A percentile compares a stretch with the other conserved stretches of the same genome.
Evolutionary conservation across 192 early-diverging fungal species (phyloP).

Genomic region (Backusella sp.): DNA sequence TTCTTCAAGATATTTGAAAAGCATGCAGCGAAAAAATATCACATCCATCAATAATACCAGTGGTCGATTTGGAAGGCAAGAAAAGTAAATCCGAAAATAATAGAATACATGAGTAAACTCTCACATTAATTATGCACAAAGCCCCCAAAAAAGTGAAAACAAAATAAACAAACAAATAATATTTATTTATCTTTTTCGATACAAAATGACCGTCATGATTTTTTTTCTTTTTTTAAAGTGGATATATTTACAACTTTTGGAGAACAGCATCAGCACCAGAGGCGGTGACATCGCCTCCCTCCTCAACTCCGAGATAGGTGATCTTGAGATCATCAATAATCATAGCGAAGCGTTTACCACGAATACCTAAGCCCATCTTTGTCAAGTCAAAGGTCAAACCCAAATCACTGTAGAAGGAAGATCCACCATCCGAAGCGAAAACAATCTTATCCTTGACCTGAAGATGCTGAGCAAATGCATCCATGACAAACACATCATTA

Average conservation of each 20-base stretch:
- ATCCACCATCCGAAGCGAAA: conserved; percentile 49
- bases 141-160: not conserved
- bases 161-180: not conserved
- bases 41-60: not conserved
- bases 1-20: conserved; percentile 17
- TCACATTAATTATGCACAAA: not conserved
- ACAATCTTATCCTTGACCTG: conserved; percentile 49
- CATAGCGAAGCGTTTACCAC: conserved; percentile 55
- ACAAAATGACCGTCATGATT: not conserved
- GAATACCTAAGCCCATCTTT: conserved; percentile 50
- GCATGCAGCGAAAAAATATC: not conserved
- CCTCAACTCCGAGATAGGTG: conserved; percentile 53
- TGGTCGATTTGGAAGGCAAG: not conserved
- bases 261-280: conserved; percentile 24
- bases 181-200: not conserved
- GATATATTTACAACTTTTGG: conserved; percentile 17
- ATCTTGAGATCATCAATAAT: conserved; percentile 51
- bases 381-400: conserved; percentile 54
- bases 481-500: conserved; percentile 61
- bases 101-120: not conserved
- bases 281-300: not conserved
- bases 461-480: conserved; percentile 47
- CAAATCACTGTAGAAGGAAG: conserved; percentile 51
- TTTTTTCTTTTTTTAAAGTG: not conserved
- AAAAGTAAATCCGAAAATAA: not conserved